Percentiles rank a stretch among this genome's conserved stretches.
Evolutionary conservation across 495 filamentous ascomycete species (phyloP).

Genomic region (Aspergillus conjunctus): DNA sequence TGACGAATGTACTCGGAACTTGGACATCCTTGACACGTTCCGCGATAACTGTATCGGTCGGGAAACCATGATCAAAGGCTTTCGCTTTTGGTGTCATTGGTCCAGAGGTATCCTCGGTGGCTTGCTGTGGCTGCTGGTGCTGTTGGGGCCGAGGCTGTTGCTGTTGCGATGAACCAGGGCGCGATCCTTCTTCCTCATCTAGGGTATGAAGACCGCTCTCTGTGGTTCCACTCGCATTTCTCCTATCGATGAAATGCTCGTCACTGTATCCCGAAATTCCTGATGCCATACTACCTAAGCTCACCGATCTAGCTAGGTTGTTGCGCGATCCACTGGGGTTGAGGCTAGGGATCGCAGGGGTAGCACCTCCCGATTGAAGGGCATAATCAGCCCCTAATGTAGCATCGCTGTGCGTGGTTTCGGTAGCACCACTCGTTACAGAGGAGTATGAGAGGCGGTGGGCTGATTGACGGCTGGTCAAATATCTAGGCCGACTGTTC

Average conservation of each 20-base stretch:
- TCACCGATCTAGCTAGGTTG: constrained; percentile 74
- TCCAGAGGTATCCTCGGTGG: constrained; percentile 31
- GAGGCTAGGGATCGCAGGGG: constrained; percentile 59
- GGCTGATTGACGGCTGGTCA: constrained; percentile 72
- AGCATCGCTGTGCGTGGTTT: constrained; percentile 64
- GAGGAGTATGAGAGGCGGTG: constrained; percentile 80
- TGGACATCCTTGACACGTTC: constrained; percentile 86
- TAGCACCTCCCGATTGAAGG: constrained; percentile 78
- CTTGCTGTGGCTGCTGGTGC: constrained; percentile 44
- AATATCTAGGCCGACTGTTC: constrained; percentile 65
- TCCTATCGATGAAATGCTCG: constrained; percentile 48
- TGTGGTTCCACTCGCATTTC: constrained; percentile 37
- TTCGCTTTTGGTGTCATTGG: constrained; percentile 53
- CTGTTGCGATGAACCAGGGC: constrained; percentile 27
- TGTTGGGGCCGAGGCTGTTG: constrained; percentile 1
- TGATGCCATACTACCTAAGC: constrained; percentile 93
- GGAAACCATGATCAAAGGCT: constrained; percentile 52
- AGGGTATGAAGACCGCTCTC: constrained; percentile 62
- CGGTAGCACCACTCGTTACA: constrained; percentile 61
- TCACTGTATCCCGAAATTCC: constrained; percentile 79
- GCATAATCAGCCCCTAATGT: constrained; percentile 83
- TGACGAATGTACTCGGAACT: constrained; percentile 83
- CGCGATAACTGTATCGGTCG: constrained; percentile 86
- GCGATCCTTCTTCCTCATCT: constrained; percentile 60
- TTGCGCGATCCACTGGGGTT: constrained; percentile 46